These are phyloP conservation scores for Mycena floridula DNA, from an alignment of 768 basidiomycete species.

Conservation along the genomic window DNA sequence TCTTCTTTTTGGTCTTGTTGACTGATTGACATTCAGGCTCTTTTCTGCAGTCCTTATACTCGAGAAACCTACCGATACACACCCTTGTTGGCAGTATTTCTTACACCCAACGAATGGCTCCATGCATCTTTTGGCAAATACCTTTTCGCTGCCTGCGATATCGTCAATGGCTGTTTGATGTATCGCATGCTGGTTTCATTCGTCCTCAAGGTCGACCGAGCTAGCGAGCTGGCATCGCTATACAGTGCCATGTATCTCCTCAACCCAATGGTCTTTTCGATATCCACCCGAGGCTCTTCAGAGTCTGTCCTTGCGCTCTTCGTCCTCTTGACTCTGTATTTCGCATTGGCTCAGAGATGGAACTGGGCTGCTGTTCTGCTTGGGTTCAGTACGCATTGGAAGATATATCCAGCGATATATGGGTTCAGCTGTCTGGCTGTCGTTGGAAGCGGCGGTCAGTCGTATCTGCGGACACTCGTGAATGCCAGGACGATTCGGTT, in stretches of 20 bases:
- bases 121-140: slow-evolving; percentile 90
- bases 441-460: slow-evolving; percentile 24
- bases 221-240: slow-evolving; percentile 34
- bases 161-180: slow-evolving; percentile 72
- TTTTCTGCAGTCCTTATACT: slow-evolving; percentile 67
- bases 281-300: slow-evolving; percentile 95
- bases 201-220: slow-evolving; percentile 25
- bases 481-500: slow-evolving; percentile 59
- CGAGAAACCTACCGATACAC: slow-evolving; percentile 96
- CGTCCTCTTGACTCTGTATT: slow-evolving; percentile 65
- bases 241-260: slow-evolving; percentile 74
- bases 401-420: slow-evolving; percentile 94
- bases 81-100: slow-evolving; percentile 77
- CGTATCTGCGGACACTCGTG: slow-evolving; percentile 34
- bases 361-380: slow-evolving; percentile 62
- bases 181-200: slow-evolving; percentile 50
- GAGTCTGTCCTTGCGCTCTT: slow-evolving; percentile 81
- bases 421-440: slow-evolving; percentile 69
- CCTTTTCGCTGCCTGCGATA: slow-evolving; percentile 78
- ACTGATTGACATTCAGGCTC: background rate
- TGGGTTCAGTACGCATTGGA: slow-evolving; percentile 90
- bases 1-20: slow-evolving; percentile 16
- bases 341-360: slow-evolving; percentile 53
- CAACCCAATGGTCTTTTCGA: slow-evolving; percentile 92
- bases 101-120: slow-evolving; percentile 75